A percentile compares a stretch with the other conserved stretches of the same genome.
phyloP scores from a whole-genome alignment of 768 basidiomycete genomes.

The Mycena olivaceomarginata region DNA sequence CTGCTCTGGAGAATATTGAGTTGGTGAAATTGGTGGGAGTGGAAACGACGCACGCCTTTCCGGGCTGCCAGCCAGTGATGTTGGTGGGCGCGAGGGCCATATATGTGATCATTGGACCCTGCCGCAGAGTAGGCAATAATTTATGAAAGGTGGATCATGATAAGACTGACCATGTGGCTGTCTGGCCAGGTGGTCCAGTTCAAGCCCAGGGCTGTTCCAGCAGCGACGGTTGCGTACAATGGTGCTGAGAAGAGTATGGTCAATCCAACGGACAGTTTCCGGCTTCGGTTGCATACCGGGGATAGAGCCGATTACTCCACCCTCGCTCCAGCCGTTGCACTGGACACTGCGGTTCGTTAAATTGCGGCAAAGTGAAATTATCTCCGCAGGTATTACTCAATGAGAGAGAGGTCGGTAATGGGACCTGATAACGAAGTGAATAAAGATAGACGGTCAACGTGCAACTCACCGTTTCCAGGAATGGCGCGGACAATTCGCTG shows the following conservation, averaged over 20 bases:
- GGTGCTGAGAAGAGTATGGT: constrained; percentile 47
- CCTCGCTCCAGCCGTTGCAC: constrained; percentile 54
- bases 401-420: constrained; percentile 17
- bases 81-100: constrained; percentile 67
- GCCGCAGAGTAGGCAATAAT: background rate
- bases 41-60: constrained; percentile 55
- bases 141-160: background rate
- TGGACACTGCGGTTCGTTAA: constrained; percentile 45
- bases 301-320: constrained; percentile 54
- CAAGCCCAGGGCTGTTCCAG: constrained; percentile 60
- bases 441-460: background rate
- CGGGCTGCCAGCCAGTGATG: constrained; percentile 65
- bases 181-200: constrained; percentile 65
- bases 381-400: background rate
- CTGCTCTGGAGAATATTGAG: constrained; percentile 51
- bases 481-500: constrained; percentile 19
- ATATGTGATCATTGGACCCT: constrained; percentile 68
- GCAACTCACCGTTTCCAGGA: constrained; percentile 13
- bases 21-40: background rate
- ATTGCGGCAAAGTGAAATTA: background rate
- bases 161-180: constrained; percentile 52
- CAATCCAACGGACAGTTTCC: background rate
- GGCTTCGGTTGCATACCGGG: constrained; percentile 42
- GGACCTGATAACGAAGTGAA: background rate
- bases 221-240: constrained; percentile 61